A percentile compares a stretch with the other conserved stretches of the same genome.
phyloP scores from a whole-genome alignment of 306 rosid species.

The Arachis stenosperma region DNA sequence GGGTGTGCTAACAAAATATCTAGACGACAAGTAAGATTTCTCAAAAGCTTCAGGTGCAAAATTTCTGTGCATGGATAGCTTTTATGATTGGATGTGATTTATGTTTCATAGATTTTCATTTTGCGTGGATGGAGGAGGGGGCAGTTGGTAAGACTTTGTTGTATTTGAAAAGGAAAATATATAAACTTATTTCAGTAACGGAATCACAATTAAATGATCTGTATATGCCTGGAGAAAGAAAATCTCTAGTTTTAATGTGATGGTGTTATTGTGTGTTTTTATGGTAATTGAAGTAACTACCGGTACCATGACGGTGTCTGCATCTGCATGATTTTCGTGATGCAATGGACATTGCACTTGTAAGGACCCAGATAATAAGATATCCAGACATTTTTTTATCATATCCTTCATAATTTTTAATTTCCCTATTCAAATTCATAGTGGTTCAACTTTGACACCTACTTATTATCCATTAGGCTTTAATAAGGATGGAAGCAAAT shows the following conservation, averaged over 20 bases:
- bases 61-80: constrained; percentile 33
- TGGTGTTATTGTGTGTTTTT: constrained; percentile 13
- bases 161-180: constrained; percentile 18
- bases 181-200: constrained; percentile 12
- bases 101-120: constrained; percentile 6
- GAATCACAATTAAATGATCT: constrained; percentile 17
- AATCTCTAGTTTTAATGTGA: constrained; percentile 19
- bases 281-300: constrained; percentile 18
- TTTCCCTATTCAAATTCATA: constrained; percentile 30
- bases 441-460: neutral
- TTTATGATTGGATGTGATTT: constrained; percentile 29
- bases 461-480: constrained; percentile 54
- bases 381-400: constrained; percentile 18
- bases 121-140: neutral
- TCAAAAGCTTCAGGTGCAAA: constrained; percentile 29
- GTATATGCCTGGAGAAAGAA: constrained; percentile 24
- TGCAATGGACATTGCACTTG: constrained; percentile 21
- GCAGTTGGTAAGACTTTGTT: neutral
- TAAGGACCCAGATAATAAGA: constrained; percentile 27
- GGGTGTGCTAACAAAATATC: constrained; percentile 73
- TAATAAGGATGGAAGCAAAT: constrained; percentile 71
- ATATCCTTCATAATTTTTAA: constrained; percentile 2
- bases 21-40: constrained; percentile 73
- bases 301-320: neutral
- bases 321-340: constrained; percentile 14